Conservation (phyloP, 306 rosid genomes). For the Hylodesmum podocarpum region DNA sequence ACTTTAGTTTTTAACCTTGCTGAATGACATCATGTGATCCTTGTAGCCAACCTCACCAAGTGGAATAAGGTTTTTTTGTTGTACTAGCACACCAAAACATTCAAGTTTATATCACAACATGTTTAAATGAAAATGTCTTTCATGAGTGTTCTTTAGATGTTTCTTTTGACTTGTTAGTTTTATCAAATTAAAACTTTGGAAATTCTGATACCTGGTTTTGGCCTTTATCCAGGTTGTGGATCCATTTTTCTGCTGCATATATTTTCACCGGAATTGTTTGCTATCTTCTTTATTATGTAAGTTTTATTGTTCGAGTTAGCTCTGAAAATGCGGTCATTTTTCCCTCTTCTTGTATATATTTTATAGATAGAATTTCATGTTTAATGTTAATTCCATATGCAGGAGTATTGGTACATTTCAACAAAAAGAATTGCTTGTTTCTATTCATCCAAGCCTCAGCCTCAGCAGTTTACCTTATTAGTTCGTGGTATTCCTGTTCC, state of each 20-base stretch:
- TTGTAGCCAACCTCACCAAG: too few species aligned
- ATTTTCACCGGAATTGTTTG: conserved; percentile 79
- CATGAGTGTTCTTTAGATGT: not conserved
- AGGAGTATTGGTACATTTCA: conserved; percentile 70
- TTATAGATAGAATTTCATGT: conserved; percentile 9
- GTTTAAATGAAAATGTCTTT: conserved; percentile 14
- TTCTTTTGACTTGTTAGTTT: not conserved
- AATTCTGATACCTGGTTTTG: conserved; percentile 42
- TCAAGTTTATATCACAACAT: too few species aligned
- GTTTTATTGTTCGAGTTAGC: conserved; percentile 38
- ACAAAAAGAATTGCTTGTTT: conserved; percentile 61
- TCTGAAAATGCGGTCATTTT: conserved; percentile 13
- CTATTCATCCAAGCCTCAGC: conserved; percentile 62
- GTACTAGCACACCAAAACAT: too few species aligned
- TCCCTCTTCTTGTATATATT: conserved; percentile 7
- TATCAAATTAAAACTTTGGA: conserved; percentile 13
- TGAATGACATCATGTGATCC: too few species aligned
- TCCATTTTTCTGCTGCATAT: conserved; percentile 80
- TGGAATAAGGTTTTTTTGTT: too few species aligned
- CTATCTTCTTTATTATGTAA: conserved; percentile 80
- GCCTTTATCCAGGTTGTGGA: conserved; percentile 74
- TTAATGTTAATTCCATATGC: conserved; percentile 33
- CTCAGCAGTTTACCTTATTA: conserved; percentile 60
- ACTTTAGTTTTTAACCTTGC: too few species aligned
- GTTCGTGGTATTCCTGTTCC: conserved; percentile 72